Percentiles rank a stretch among this genome's conserved stretches.
These are phyloP conservation scores for Candida berthetii DNA, from an alignment of 805 yeast genomes.

Conservation along the genomic window DNA sequence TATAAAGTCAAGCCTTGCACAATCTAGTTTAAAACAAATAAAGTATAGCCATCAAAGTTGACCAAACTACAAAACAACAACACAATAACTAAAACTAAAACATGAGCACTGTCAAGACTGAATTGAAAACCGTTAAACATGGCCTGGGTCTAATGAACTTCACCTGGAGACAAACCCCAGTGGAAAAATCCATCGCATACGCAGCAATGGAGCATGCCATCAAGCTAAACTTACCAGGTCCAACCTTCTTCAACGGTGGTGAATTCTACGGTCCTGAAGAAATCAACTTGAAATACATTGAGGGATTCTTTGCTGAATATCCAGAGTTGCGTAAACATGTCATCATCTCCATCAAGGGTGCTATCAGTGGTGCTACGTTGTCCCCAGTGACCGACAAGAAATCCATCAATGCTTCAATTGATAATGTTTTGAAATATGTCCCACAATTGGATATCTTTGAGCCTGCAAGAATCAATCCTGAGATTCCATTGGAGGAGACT, in stretches of 20 bases:
- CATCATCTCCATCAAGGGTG: conserved; percentile 66
- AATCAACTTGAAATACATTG: conserved; percentile 49
- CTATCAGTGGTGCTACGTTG: conserved; percentile 28
- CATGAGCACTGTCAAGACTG: not conserved
- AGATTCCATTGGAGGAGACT: conserved; percentile 51
- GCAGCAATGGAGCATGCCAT: conserved; percentile 48
- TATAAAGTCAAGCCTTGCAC: too few species aligned
- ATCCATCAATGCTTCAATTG: conserved; percentile 40
- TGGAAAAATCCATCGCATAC: conserved; percentile 46
- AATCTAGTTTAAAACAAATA: too few species aligned
- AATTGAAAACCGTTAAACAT: not conserved
- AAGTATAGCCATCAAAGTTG: too few species aligned
- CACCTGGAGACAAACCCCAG: conserved; percentile 61
- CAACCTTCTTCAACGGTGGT: conserved; percentile 62
- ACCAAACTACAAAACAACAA: too few species aligned
- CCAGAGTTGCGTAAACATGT: conserved; percentile 54
- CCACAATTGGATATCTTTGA: conserved; percentile 59
- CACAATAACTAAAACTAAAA: too few species aligned
- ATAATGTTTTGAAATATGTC: conserved; percentile 29
- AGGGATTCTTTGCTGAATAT: conserved; percentile 48
- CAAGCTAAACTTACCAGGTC: conserved; percentile 30
- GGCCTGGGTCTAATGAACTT: conserved; percentile 84
- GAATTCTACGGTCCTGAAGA: conserved; percentile 65
- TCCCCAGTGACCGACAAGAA: conserved; percentile 47
- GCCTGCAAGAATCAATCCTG: conserved; percentile 62